A percentile compares a stretch with the other conserved stretches of the same genome.
Evolutionary conservation across 768 basidiomycete genomes (phyloP).

Genomic region (Russula virescens): DNA sequence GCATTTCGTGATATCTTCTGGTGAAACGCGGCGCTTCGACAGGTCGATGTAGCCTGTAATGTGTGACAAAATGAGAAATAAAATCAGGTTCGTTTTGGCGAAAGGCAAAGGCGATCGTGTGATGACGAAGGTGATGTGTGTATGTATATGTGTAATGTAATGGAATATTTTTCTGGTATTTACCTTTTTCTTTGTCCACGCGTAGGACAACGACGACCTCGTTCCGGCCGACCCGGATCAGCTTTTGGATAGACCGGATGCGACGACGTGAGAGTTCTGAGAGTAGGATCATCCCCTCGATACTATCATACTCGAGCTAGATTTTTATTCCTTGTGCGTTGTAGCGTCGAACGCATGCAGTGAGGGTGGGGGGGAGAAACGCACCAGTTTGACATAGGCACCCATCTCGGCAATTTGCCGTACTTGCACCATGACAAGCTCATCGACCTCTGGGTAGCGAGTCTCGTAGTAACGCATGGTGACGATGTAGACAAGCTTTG

Average conservation of each 20-base stretch:
- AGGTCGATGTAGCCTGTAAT: conserved; percentile 98
- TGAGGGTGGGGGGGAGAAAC: conserved; percentile 28
- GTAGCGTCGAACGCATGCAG: neutral
- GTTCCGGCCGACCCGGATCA: conserved; percentile 95
- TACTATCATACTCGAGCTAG: conserved; percentile 99
- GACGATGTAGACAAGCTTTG: neutral
- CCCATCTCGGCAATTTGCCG: conserved; percentile 99
- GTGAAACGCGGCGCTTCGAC: conserved; percentile 95
- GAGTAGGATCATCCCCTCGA: conserved; percentile 99
- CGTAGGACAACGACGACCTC: conserved; percentile 97
- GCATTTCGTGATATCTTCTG: conserved; percentile 98
- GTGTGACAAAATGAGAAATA: no score
- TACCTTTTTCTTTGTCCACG: conserved; percentile 98
- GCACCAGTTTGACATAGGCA: conserved; percentile 94
- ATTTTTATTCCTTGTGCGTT: neutral
- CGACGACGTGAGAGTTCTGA: conserved; percentile 95
- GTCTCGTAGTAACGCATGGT: conserved; percentile 90
- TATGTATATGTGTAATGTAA: no score
- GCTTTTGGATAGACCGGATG: conserved; percentile 95
- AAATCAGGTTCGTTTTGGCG: neutral
- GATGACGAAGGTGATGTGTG: no score
- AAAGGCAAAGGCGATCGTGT: no score
- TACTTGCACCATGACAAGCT: conserved; percentile 99
- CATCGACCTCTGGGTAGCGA: conserved; percentile 93
- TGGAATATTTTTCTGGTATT: neutral